Evolutionary conservation across 2,329 filamentous ascomycete genomes (phyloP).

Genomic region (Pseudogymnoascus pannorum): DNA sequence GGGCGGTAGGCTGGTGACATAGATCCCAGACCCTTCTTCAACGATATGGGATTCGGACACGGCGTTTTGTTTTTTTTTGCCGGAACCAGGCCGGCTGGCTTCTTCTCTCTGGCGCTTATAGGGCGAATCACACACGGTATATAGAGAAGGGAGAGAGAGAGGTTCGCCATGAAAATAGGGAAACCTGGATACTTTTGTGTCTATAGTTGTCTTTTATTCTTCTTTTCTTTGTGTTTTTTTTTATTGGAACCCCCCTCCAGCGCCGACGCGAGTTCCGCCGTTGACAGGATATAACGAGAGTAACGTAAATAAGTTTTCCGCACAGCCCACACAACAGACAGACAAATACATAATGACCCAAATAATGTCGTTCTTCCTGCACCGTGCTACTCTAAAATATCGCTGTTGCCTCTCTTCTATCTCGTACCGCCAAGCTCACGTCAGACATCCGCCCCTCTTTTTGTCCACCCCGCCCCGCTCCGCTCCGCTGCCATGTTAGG

Average conservation of each 20-base stretch:
- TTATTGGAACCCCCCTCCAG: background rate
- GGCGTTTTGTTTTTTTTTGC: background rate
- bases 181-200: conserved; percentile 3
- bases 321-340: background rate
- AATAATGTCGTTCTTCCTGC: background rate
- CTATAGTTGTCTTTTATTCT: background rate
- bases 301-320: conserved; percentile 7
- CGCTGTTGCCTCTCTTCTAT: background rate
- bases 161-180: background rate
- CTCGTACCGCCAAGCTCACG: background rate
- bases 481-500: background rate
- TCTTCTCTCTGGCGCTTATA: conserved; percentile 9
- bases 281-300: conserved; percentile 4
- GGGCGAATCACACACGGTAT: background rate
- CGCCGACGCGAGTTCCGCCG: background rate
- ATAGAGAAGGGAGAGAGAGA: background rate
- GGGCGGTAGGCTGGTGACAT: conserved; percentile 13
- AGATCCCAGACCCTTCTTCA: background rate
- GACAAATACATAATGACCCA: conserved; percentile 8
- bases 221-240: background rate
- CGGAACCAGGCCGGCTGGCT: conserved; percentile 6
- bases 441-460: background rate
- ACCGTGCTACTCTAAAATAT: background rate
- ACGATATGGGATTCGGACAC: background rate
- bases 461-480: background rate